Evolutionary conservation across 129 eudicot genomes (phyloP), one percentile per base, ranked within the genome.

Genomic region (Centella asiatica): DNA sequence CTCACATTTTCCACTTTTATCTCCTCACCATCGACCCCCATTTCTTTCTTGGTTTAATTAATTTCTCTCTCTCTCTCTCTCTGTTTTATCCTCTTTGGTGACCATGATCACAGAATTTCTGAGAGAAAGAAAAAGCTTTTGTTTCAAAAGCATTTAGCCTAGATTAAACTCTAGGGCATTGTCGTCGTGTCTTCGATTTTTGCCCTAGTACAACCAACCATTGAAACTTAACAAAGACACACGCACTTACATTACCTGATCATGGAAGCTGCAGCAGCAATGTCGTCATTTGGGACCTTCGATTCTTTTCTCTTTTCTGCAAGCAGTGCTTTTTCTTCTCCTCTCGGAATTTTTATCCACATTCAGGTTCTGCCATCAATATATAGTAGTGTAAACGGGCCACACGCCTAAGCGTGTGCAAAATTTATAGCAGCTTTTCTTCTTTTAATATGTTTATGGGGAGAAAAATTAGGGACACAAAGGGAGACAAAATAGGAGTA

Each of bases 311-410:
- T 85, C 44, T 73, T 85, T 72, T 64, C 75, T 29, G 70, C 83
- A 33, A 83, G 92, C 79, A 71, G 82, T 66, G 88, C 88, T 15
- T 79, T 71, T 19, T 80, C 75, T 29, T 55, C 58, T 70, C 81
- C 88, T n/a, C 61, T 83, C 57, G 92, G 81, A 17, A 62, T 72
- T 54, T 89, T 83, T 55, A 13, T 89, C 71, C 95, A 89, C 88
- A 82, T 85, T 88, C 97, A 89, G 97, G 97, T 89, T 2, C 12
- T 29, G 3, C 6, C 23, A 44, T 31, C 26, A 36, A 22, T 34
- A 0, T 13, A 26, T 57, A 24, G 22, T 6, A 23, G 18, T 31
- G 40, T 34, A 44, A 52, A 32, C 64, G 13, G n/a, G 8, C 24
- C 47, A 33, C 3, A 24, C 13, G 22, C 55, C 0, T 68, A 0